These are phyloP conservation scores for Ceratonia siliqua DNA, from an alignment of 306 rosid species.

Conservation along the genomic window DNA sequence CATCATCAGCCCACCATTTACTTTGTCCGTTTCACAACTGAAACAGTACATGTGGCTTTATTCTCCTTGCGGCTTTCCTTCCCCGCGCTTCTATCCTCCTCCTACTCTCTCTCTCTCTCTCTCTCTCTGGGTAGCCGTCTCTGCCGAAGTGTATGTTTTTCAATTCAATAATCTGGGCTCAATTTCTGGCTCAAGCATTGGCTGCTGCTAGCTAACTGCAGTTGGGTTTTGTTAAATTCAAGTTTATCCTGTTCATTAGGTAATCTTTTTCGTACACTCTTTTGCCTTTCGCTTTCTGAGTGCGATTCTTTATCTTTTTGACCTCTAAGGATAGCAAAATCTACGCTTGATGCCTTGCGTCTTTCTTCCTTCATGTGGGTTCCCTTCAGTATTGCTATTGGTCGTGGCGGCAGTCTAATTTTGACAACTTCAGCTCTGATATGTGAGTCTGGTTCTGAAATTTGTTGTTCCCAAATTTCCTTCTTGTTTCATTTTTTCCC, in stretches of 20 bases:
- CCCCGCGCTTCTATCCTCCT: slow-evolving; percentile 26
- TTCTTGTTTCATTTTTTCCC: slow-evolving; percentile 8
- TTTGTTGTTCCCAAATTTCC: slow-evolving; percentile 6
- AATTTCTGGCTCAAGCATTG: slow-evolving; percentile 30
- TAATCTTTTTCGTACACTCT: slow-evolving; percentile 1
- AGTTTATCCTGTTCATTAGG: slow-evolving; percentile 30
- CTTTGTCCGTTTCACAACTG: slow-evolving; percentile 75
- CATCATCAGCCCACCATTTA: slow-evolving; percentile 51
- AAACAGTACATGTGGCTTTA: slow-evolving; percentile 40
- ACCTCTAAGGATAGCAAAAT: slow-evolving; percentile 7
- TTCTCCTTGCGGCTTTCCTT: slow-evolving; percentile 34
- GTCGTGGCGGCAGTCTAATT: slow-evolving; percentile 2
- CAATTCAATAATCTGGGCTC: slow-evolving; percentile 31
- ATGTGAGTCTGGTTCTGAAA: slow-evolving; percentile 18
- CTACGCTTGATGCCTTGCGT: slow-evolving; percentile 21
- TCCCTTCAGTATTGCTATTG: slow-evolving; percentile 20
- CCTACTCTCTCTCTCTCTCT: slow-evolving; percentile 5
- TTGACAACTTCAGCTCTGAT: slow-evolving; percentile 22
- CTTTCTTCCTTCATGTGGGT: slow-evolving; percentile 30
- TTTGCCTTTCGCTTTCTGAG: slow-evolving; percentile 10
- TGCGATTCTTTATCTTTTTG: slow-evolving; percentile 31
- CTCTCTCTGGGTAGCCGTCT: not conserved
- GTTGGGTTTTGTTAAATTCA: slow-evolving; percentile 19
- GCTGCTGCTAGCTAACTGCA: slow-evolving; percentile 27
- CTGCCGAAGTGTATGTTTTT: slow-evolving; percentile 14